Evolutionary conservation across 441 rosid species (phyloP).

Genomic region (Rhodomyrtus psidioides): DNA sequence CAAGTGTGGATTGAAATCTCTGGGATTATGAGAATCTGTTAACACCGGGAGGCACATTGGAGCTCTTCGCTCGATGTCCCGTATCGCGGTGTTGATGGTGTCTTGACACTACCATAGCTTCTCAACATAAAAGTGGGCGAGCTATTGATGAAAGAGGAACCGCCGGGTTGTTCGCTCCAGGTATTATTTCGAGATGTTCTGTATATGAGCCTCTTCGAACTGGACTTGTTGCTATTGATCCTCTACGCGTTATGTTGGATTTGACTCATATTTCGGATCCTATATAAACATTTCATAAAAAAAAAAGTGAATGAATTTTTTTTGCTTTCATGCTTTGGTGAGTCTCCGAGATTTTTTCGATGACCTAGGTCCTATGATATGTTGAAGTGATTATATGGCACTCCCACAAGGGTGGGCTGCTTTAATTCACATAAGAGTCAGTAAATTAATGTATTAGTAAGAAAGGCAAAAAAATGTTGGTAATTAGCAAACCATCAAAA

Average conservation of each 20-base stretch:
- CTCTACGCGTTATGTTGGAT: background rate
- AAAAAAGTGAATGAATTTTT: background rate
- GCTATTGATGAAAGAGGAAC: background rate
- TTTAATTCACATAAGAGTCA: no score
- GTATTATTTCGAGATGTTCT: background rate
- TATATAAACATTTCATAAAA: background rate
- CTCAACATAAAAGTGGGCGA: background rate
- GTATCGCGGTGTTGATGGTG: background rate
- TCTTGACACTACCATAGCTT: background rate
- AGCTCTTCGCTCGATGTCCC: background rate
- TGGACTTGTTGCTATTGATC: background rate
- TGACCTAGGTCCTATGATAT: background rate
- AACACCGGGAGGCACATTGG: background rate
- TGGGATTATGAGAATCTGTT: background rate
- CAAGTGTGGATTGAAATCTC: background rate
- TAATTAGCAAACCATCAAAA: no score
- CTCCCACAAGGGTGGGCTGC: background rate
- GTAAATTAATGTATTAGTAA: no score
- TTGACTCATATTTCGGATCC: background rate
- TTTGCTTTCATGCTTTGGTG: background rate
- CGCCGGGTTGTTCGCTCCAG: background rate
- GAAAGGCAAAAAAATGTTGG: no score
- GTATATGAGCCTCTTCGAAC: background rate
- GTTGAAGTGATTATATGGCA: background rate
- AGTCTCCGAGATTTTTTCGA: background rate